Evolutionary conservation across 352 stramenopile species (phyloP).

Genomic region (Pythium monospermum): DNA sequence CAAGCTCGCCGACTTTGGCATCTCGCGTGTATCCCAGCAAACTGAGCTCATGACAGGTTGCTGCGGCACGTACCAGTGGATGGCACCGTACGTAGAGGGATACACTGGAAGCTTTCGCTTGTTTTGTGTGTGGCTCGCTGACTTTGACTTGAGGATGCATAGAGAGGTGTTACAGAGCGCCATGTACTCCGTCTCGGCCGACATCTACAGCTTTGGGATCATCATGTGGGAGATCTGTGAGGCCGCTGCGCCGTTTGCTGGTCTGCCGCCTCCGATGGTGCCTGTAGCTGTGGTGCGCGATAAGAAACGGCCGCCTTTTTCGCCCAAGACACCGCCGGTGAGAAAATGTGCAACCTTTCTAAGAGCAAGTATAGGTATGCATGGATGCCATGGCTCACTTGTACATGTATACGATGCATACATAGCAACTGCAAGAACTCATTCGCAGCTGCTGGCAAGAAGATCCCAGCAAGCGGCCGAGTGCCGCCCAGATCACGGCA

Average conservation of each 20-base stretch:
- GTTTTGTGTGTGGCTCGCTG: neutral
- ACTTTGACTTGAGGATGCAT: neutral
- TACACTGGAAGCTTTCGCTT: neutral
- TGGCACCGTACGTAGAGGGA: constrained; percentile 56
- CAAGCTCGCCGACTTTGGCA: constrained; percentile 79
- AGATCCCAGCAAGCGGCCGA: constrained; percentile 40
- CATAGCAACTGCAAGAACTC: constrained; percentile 54
- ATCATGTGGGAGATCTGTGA: constrained; percentile 85
- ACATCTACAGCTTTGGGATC: constrained; percentile 80
- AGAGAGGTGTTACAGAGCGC: constrained; percentile 68
- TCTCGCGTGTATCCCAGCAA: constrained; percentile 52
- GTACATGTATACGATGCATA: neutral
- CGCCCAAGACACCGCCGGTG: constrained; percentile 55
- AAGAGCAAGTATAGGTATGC: neutral
- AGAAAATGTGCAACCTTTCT: neutral
- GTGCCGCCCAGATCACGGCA: constrained; percentile 31
- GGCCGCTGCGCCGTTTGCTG: constrained; percentile 47
- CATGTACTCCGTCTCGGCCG: constrained; percentile 59
- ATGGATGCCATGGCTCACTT: neutral
- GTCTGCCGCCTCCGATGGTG: constrained; percentile 44
- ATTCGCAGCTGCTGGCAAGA: constrained; percentile 68
- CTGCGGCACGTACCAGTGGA: constrained; percentile 80
- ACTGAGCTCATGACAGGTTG: constrained; percentile 65
- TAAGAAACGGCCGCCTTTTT: constrained; percentile 52
- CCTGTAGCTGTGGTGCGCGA: constrained; percentile 63